These are phyloP conservation scores for Colletotrichum brevisporum DNA, from an alignment of 2,329 filamentous ascomycete species.

Conservation along the genomic window DNA sequence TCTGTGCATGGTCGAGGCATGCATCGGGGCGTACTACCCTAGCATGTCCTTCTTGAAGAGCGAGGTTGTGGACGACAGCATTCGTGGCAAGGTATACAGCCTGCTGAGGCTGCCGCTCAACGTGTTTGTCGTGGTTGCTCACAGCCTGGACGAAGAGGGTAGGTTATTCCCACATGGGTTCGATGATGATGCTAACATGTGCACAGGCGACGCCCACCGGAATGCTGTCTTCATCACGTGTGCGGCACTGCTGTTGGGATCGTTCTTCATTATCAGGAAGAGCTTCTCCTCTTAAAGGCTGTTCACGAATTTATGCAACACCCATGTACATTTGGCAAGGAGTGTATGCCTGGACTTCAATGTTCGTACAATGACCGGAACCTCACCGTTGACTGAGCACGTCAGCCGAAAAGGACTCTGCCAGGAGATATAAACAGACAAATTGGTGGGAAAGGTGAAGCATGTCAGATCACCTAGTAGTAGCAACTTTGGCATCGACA, in stretches of 20 bases:
- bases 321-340: background rate
- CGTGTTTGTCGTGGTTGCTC: slow-evolving; percentile 63
- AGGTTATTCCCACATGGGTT: background rate
- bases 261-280: slow-evolving; percentile 42
- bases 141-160: slow-evolving; percentile 62
- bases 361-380: background rate
- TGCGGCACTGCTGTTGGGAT: slow-evolving; percentile 38
- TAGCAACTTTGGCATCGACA: too few relatives aligned
- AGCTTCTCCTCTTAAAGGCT: slow-evolving; percentile 27
- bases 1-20: slow-evolving; percentile 70
- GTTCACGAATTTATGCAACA: background rate
- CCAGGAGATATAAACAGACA: background rate
- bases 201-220: slow-evolving; percentile 47
- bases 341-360: background rate
- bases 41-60: slow-evolving; percentile 69
- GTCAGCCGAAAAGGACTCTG: background rate
- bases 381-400: background rate
- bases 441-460: background rate
- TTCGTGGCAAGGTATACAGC: slow-evolving; percentile 68
- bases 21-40: slow-evolving; percentile 71
- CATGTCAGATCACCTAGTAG: background rate
- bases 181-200: background rate
- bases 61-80: slow-evolving; percentile 65
- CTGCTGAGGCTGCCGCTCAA: slow-evolving; percentile 71
- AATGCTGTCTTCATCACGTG: slow-evolving; percentile 47